Base-by-base conservation (phyloP, 495 filamentous ascomycete species). In the Penicillium parvum region DNA sequence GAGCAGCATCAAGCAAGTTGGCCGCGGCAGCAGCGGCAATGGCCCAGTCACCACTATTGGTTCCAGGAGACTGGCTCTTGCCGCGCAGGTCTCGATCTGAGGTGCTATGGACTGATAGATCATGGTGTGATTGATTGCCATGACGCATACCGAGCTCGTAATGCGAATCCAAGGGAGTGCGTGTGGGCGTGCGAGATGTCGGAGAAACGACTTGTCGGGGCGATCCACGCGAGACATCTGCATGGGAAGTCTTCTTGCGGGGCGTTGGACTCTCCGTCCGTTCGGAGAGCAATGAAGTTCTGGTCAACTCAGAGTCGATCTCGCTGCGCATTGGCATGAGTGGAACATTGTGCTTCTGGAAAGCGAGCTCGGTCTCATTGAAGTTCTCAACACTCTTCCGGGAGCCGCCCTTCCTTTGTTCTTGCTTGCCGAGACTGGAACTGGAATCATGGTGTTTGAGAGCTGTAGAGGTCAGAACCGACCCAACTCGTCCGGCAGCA, bases 291-390 rank as follows among this genome's bases (percentile, higher is more conserved):
- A 98, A 86, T 0, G 94, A 97, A 25, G 85, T 82, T 57, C 92
- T 76, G 3, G 92, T 97, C 35, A 96, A 60, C 18, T 95, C 89
- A 0, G 90, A 94, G 21, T 85, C 77, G 19, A 94, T 77, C 30
- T 87, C 86, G 61, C 90, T 94, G 58, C 80, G 81, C 57, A 94
- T 74, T 2, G 90, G 90, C 83, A 96, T 85, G 1, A 84, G 86
- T 9, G 88, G 81, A n/a, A 78, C 66, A 32, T 75, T 75, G 45
- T 78, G 74, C 64, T 65, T 84, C 64, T 66, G 71, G 69, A 68
- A 85, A 59, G 68, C 79, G 56, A 67, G 77, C 69, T 71, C 83
- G 50, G 58, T 81, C 63, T 72, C 75, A 40, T 81, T 74, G 43
- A 77, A 51, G 50, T 74, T 81, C 11, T 65, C 72, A 21, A 68